Evolutionary conservation across 2,329 filamentous ascomycete species (phyloP), one percentile per base, ranked within the genome.

Genomic region (Aspergillus fischeri): DNA sequence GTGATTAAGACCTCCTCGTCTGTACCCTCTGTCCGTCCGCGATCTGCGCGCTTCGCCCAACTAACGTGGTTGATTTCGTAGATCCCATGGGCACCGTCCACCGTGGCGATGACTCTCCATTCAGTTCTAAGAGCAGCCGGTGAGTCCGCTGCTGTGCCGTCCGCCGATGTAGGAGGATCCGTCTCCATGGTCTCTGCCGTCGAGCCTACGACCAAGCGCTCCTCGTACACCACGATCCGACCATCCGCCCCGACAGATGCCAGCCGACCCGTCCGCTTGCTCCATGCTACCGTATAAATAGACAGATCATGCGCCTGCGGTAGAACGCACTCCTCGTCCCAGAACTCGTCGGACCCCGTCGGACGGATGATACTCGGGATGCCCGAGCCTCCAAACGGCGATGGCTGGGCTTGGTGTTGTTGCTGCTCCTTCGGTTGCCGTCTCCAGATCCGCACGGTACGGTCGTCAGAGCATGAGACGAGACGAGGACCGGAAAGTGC

Each of bases 61-160:
- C 85, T 86, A 51, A 94, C 83, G 73, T 97, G 92, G 68, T 99
- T 99, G 62, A 97, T 83, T 75, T 99, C 94, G 69, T 93, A 97
- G 2, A 95, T 90, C 0, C 91, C 92, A 72, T 99, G 94, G 2
- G 88, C 90, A 35, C 87, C 87, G 50, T 87, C 81, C 1, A 89
- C 70, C n/a, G 83, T 83, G 0, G 86, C 84, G 17, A 96, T 69
- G 3, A 93, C 75, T 6, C 81, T 79, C 94, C 94, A 97, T 58
- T 83, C 81, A 1, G 82, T 83, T 51, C 55, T 67, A 51, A 63
- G 56, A 21, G 32, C 61, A 52, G 42, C 56, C 59, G 14, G 14
- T 1, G 52, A 68, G 60, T 41, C 60, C 58, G 72, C 71, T 73
- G 49, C 71, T 73, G 49, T 56, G 59, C 52, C 24, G 17, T 44